phyloP scores from a whole-genome alignment of 257 asterid species.

The Perilla frutescens region DNA sequence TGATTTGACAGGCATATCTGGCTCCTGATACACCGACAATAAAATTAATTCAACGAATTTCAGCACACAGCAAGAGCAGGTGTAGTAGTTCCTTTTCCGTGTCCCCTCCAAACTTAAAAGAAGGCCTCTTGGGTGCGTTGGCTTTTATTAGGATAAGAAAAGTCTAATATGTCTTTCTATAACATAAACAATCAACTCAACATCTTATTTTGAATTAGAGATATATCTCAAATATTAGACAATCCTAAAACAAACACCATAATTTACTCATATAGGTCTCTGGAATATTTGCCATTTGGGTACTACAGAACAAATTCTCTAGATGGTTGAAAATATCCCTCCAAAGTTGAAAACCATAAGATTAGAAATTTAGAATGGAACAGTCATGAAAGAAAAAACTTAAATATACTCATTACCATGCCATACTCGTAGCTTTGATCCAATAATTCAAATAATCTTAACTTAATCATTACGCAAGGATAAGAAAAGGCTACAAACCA shows the following conservation, averaged over 20 bases:
- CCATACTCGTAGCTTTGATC: slow-evolving; percentile 1
- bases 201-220: neutral
- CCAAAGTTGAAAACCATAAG: slow-evolving; percentile 22
- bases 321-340: slow-evolving; percentile 10
- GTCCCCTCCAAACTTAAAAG: neutral
- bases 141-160: slow-evolving; percentile 1
- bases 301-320: slow-evolving; percentile 15
- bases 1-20: slow-evolving; percentile 65
- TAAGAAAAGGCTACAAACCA: slow-evolving; percentile 56
- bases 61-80: neutral
- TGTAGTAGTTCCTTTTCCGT: neutral
- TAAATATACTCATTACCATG: slow-evolving; percentile 15
- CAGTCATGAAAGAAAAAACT: neutral
- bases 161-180: neutral
- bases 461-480: slow-evolving; percentile 22
- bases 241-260: neutral
- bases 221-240: slow-evolving; percentile 9
- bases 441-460: slow-evolving; percentile 15
- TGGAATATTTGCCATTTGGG: slow-evolving; percentile 11
- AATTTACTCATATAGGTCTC: neutral
- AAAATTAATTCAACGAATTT: neutral
- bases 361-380: neutral
- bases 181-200: slow-evolving; percentile 9
- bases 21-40: slow-evolving; percentile 52
- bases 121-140: neutral